These are phyloP conservation scores for Sclerotinia glacialis DNA, from an alignment of 2,329 filamentous ascomycete species.

Conservation along the genomic window DNA sequence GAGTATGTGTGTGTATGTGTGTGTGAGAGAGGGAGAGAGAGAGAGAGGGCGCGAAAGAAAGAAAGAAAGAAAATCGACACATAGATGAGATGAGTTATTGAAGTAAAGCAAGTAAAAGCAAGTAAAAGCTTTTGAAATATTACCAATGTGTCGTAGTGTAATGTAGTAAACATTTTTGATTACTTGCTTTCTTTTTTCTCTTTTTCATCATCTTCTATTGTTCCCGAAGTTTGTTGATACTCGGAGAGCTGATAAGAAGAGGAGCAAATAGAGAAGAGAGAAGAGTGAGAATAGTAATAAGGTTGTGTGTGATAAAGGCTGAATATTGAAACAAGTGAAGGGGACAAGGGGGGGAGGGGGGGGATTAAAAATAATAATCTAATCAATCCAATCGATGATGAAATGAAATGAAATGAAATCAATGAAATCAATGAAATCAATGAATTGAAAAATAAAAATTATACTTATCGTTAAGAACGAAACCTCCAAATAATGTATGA, in stretches of 20 bases:
- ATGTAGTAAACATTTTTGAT: not conserved
- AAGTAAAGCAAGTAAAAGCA: not conserved
- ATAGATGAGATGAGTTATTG: not conserved
- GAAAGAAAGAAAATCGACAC: no score
- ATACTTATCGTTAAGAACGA: not conserved
- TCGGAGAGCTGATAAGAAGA: not conserved
- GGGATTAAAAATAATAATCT: not conserved
- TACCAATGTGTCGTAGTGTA: not conserved
- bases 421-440: not conserved
- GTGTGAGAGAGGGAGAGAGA: not conserved
- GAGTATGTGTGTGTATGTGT: no score
- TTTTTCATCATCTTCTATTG: not conserved
- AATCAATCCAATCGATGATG: not conserved
- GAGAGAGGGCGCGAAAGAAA: not conserved
- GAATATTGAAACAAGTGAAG: constrained; percentile 14
- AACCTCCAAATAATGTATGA: not conserved
- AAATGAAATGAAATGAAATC: not conserved
- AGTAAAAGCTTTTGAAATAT: not conserved
- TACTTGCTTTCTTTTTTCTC: not conserved
- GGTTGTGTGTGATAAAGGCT: constrained; percentile 8
- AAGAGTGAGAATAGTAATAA: not conserved
- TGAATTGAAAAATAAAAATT: no score
- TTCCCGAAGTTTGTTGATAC: not conserved
- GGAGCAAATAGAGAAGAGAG: not conserved
- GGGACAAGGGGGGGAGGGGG: constrained; percentile 2